Base-by-base conservation (phyloP, 2,329 filamentous ascomycete genomes). In the Arthroderma sp. region DNA sequence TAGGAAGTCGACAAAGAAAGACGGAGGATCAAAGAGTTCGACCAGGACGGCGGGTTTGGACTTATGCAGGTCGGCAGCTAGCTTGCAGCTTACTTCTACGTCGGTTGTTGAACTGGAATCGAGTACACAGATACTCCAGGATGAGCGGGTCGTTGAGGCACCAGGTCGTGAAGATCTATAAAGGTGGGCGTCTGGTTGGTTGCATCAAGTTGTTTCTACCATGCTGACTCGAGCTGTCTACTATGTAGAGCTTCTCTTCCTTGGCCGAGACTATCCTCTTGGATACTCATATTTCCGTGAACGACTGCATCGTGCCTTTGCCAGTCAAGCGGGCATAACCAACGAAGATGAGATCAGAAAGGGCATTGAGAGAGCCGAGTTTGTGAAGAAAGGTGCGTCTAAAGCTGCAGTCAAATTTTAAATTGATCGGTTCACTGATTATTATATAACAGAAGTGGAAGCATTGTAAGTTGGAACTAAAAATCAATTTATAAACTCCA, bases 131-230 rank as follows among this genome's bases (percentile, higher is more conserved):
- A 39, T 17, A 13, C 19, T 21, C 11, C 41, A 59, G 13, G 67
- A 70, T 73, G 59, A 84, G 81, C 62, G 72, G 76, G 1, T 74
- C 80, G 60, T 78, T 96, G 28, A 83, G 89, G 56, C 78, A 81
- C 59, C 82, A 93, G 68, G 91, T 95, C 49, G 87, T 95, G 62
- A 79, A 81, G 38, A 82, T 95, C 59, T 96, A 95, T 76, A 96
- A 95, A 83, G 87, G 89, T 88, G 67, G 3, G 28, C 8, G 17
- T 31, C 11, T 6, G 15, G 25, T n/a, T 8, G 44, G 5, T 21
- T 4, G 54, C 7, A 13, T 9, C 19, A 44, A 11, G 4, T 4
- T 4, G 17, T 1, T 4, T 6, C 37, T 7, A 4, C n/a, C 6
- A 33, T 15, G 15, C 8, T 5, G 44, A 31, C 44, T 51, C 25